Percentiles rank a stretch among this genome's conserved stretches.
Conservation (phyloP, 345 rosid genomes). For the Euclidium syriacum region DNA sequence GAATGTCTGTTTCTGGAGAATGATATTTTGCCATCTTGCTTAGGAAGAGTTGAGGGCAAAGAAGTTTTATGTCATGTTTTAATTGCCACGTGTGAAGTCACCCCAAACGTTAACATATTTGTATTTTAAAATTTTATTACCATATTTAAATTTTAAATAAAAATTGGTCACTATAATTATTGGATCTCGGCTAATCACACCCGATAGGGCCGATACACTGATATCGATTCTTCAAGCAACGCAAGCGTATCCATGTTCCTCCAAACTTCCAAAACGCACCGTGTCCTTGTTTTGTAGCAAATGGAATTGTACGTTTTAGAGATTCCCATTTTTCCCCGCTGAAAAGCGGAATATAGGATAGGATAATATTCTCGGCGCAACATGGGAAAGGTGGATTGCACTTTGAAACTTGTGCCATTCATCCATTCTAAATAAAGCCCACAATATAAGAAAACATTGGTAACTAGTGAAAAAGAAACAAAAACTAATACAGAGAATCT, state of each 20-base stretch:
- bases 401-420: constrained; percentile 26
- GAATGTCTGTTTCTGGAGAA: no score
- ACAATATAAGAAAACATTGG: not conserved
- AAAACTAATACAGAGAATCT: not conserved
- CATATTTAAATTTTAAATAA: no score
- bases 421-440: not conserved
- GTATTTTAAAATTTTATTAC: no score
- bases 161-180: no score
- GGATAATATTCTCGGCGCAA: not conserved
- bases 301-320: constrained; percentile 12
- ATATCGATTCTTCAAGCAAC: not conserved
- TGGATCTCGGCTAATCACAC: no score
- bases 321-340: not conserved
- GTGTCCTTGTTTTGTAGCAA: constrained; percentile 12
- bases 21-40: no score
- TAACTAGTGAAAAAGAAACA: not conserved
- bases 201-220: no score
- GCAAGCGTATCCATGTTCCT: not conserved
- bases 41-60: no score
- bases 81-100: no score
- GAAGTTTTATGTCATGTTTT: no score
- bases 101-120: no score
- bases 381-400: constrained; percentile 5
- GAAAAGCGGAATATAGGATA: constrained; percentile 6
- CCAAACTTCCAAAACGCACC: constrained; percentile 1